These are phyloP conservation scores for Trichoderma endophyticum DNA, from an alignment of 2,329 filamentous ascomycete species.

Conservation along the genomic window DNA sequence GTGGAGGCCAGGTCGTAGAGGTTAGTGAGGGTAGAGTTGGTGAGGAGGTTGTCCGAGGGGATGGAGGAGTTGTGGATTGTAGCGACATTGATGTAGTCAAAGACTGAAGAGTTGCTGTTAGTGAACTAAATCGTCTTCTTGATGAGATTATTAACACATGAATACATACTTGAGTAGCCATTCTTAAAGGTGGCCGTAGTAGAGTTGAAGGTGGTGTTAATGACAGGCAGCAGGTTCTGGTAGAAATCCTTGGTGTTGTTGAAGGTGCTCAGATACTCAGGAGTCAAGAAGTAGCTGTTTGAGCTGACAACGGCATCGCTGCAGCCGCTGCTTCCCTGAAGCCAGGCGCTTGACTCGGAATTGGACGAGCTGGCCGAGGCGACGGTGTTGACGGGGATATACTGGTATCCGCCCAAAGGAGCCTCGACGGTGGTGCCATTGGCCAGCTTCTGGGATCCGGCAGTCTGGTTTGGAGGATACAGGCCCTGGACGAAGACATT, in stretches of 20 bases:
- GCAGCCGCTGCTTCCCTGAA: conserved; percentile 58
- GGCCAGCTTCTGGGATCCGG: conserved; percentile 56
- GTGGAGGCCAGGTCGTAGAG: conserved; percentile 71
- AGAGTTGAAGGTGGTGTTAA: conserved; percentile 50
- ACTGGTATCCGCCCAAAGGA: conserved; percentile 78
- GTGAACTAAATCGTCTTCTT: not conserved
- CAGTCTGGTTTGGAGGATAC: conserved; percentile 70
- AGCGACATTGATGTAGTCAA: conserved; percentile 58
- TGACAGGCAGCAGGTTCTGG: conserved; percentile 49
- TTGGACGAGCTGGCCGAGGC: conserved; percentile 52
- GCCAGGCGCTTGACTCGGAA: conserved; percentile 55
- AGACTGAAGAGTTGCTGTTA: conserved; percentile 41
- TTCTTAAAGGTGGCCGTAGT: conserved; percentile 53
- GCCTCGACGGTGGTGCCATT: conserved; percentile 65
- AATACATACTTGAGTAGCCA: conserved; percentile 55
- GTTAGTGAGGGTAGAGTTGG: conserved; percentile 55
- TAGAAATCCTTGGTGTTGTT: conserved; percentile 60
- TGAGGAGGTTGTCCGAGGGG: conserved; percentile 57
- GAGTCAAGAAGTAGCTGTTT: conserved; percentile 51
- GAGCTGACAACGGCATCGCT: conserved; percentile 53
- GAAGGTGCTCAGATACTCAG: conserved; percentile 44
- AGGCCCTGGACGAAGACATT: conserved; percentile 79
- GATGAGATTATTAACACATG: too few species aligned
- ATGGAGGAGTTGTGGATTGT: conserved; percentile 61
- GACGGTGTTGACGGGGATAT: conserved; percentile 69